Base-by-base conservation (phyloP, 208 protist species). In the Leishmania tropica region DNA sequence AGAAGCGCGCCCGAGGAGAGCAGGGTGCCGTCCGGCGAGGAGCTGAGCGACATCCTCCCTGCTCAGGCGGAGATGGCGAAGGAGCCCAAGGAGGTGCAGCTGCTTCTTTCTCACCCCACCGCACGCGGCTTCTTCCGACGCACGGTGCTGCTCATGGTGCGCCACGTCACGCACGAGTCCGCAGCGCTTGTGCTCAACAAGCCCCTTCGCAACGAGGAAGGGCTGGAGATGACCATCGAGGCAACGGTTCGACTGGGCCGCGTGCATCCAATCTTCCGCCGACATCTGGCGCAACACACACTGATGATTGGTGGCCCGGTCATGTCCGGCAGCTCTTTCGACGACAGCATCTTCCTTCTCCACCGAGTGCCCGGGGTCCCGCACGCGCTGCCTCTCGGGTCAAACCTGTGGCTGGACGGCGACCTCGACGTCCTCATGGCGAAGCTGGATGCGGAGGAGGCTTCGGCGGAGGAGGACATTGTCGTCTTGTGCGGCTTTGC, bases 241-340 rank as follows among this genome's bases (percentile, higher is more conserved):
- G 80, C 86, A 19, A 89, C 83, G 15, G 78, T 95, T 42, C 88
- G 89, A 2, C 75, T 94, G 35, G 87, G 76, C 54, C 85, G 83
- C n/a, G 80, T 88, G 11, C 94, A 96, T 80, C 88, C 89, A 13
- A 89, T 97, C 78, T 93, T 92, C 62, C 75, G 78, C 31, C 87
- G 89, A 40, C 84, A 93, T 76, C 88, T 97, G 54, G 56, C 77
- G 40, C 80, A 93, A 77, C 91, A 97, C 84, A 88, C 84, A 15
- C 76, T 96, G 35, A 93, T 97, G 90, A 85, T 96, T 68, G 94
- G 94, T 28, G 94, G 94, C n/a, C 92, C 92, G 17, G 92, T 96
- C 37, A 85, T 93, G 85, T 84, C 85, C 6, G 85, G 90, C 72
- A 91, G 87, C 60, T 83, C 87, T n/a, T 88, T 94, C 67, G 92